phyloP scores from a whole-genome alignment of 345 rosid genomes.

The Xanthoceras sorbifolium region DNA sequence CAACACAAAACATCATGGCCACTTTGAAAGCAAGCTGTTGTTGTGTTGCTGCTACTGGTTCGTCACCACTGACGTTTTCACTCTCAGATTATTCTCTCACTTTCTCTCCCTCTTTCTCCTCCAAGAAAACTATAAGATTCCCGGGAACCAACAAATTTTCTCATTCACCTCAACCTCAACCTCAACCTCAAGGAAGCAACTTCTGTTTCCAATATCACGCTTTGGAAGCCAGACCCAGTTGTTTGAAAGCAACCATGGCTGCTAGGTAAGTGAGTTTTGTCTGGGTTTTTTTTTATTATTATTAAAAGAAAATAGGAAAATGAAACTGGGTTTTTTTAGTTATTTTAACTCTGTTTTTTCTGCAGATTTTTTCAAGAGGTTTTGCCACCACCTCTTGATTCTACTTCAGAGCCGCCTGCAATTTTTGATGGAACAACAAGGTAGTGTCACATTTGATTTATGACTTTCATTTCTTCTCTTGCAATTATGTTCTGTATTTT shows the following conservation, averaged over 20 bases:
- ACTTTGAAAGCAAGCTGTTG: neutral
- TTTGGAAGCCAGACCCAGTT: conserved; percentile 2
- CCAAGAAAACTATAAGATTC: neutral
- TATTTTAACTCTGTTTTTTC: neutral
- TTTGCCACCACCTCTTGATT: conserved; percentile 64
- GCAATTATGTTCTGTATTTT: neutral
- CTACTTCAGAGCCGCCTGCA: conserved; percentile 65
- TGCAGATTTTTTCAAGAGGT: conserved; percentile 44
- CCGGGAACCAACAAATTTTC: neutral
- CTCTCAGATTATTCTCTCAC: neutral
- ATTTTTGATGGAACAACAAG: conserved; percentile 82
- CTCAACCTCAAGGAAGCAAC: too few species aligned
- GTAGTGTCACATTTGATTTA: conserved; percentile 21
- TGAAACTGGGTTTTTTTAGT: neutral
- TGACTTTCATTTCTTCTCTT: neutral
- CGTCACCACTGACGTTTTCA: conserved; percentile 20
- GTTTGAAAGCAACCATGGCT: conserved; percentile 27
- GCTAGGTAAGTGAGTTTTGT: conserved; percentile 21
- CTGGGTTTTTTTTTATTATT: neutral
- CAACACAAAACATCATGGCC: neutral
- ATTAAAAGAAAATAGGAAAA: neutral
- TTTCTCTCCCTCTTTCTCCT: conserved; percentile 10
- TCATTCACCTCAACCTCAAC: conserved; percentile 14
- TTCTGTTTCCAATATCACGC: neutral
- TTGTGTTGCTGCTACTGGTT: neutral